These are phyloP conservation scores for Diaporthe eres DNA, from an alignment of 2,329 filamentous ascomycete genomes.

Conservation along the genomic window DNA sequence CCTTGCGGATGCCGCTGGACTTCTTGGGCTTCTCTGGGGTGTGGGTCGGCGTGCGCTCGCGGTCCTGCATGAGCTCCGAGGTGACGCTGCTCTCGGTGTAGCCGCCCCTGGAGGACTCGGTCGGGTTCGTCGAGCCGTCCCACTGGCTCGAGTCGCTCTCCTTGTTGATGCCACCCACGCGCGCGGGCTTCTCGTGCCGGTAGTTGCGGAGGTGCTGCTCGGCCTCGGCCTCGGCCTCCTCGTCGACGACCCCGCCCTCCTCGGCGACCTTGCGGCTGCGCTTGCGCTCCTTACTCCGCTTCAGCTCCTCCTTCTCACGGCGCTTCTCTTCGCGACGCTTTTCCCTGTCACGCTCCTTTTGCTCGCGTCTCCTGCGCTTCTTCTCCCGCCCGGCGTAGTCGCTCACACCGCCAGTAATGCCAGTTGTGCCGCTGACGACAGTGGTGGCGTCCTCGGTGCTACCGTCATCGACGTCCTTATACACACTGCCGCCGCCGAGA, in stretches of 20 bases:
- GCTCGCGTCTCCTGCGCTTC: constrained; percentile 65
- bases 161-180: constrained; percentile 91
- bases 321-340: constrained; percentile 54
- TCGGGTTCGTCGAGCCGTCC: constrained; percentile 80
- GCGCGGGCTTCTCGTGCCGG: constrained; percentile 86
- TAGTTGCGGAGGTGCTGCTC: constrained; percentile 83
- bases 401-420: constrained; percentile 70
- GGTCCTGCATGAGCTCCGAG: constrained; percentile 72
- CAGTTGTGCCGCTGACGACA: constrained; percentile 57
- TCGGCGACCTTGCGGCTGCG: constrained; percentile 64
- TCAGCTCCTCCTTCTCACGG: constrained; percentile 52
- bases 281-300: constrained; percentile 49
- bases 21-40: constrained; percentile 62
- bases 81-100: constrained; percentile 61
- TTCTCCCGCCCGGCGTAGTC: constrained; percentile 70
- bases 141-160: constrained; percentile 83
- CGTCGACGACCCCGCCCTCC: constrained; percentile 74
- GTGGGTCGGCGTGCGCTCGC: constrained; percentile 56
- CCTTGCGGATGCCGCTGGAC: constrained; percentile 69
- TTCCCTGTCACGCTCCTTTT: constrained; percentile 66
- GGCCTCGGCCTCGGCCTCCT: constrained; percentile 73
- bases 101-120: constrained; percentile 64
- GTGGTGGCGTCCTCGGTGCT: constrained; percentile 56
- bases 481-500: constrained; percentile 89
- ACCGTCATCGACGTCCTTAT: constrained; percentile 76